Conservation (phyloP, 2,329 filamentous ascomycete species). For the Conoideocrella luteorostrata region DNA sequence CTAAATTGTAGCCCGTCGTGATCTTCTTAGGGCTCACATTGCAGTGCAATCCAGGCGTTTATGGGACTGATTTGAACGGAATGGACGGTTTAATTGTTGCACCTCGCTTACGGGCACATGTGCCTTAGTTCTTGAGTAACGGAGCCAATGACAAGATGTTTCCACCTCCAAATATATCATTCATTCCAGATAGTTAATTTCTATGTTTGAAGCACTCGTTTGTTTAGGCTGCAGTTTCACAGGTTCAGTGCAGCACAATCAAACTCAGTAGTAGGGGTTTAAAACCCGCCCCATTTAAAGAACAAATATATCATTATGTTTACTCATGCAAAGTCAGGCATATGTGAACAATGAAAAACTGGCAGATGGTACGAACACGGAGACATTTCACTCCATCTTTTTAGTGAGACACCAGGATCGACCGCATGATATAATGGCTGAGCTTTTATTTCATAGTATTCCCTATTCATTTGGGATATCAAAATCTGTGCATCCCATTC, state of each 20-base stretch:
- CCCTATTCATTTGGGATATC: conserved; percentile 20
- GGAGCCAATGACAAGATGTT: neutral
- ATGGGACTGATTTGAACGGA: conserved; percentile 10
- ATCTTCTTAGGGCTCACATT: neutral
- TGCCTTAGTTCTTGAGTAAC: neutral
- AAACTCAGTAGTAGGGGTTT: too few relatives aligned
- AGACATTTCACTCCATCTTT: too few relatives aligned
- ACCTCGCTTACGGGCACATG: neutral
- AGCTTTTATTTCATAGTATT: neutral
- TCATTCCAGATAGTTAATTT: too few relatives aligned
- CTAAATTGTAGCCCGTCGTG: neutral
- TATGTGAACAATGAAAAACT: too few relatives aligned
- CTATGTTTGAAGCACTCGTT: too few relatives aligned
- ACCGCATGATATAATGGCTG: neutral
- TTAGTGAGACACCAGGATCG: too few relatives aligned
- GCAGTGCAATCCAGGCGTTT: conserved; percentile 15
- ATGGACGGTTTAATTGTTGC: conserved; percentile 8
- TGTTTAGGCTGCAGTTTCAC: too few relatives aligned
- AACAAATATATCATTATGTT: too few relatives aligned
- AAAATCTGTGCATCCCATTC: conserved; percentile 36
- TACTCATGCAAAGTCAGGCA: too few relatives aligned
- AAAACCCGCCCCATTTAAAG: too few relatives aligned
- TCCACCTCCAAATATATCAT: neutral
- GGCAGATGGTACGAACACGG: too few relatives aligned
- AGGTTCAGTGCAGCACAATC: too few relatives aligned